These are phyloP conservation scores for Cladosporium sphaerospermum DNA, from an alignment of 2,329 filamentous ascomycete genomes.

Conservation along the genomic window DNA sequence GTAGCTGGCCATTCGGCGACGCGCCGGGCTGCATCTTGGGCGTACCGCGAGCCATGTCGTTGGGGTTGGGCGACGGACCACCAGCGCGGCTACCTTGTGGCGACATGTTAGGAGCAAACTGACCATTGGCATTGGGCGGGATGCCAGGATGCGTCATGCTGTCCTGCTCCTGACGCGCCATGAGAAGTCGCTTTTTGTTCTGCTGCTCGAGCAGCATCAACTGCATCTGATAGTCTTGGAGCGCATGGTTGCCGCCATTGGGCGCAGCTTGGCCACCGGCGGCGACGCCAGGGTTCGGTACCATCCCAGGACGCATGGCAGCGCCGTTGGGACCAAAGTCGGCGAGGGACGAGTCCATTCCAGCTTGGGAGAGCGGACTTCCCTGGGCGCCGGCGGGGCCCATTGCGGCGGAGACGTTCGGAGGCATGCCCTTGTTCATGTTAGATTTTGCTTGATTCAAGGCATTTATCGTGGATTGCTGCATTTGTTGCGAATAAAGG, in stretches of 20 bases:
- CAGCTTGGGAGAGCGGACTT: conserved; percentile 27
- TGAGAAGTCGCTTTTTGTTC: conserved; percentile 79
- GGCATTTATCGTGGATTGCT: conserved; percentile 73
- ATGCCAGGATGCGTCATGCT: conserved; percentile 49
- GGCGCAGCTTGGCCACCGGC: conserved; percentile 29
- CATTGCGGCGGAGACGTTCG: conserved; percentile 53
- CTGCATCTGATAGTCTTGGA: conserved; percentile 87
- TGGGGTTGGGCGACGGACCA: conserved; percentile 64
- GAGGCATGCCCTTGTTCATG: conserved; percentile 65
- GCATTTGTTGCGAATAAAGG: conserved; percentile 78
- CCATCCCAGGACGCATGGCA: conserved; percentile 22
- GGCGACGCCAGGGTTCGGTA: conserved; percentile 24
- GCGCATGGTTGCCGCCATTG: conserved; percentile 65
- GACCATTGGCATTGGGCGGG: conserved; percentile 36
- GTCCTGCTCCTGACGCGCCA: conserved; percentile 76
- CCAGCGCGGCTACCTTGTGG: conserved; percentile 61
- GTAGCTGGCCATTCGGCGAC: conserved; percentile 63
- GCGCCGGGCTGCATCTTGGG: conserved; percentile 66
- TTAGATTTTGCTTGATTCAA: conserved; percentile 47
- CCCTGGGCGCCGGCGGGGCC: conserved; percentile 27
- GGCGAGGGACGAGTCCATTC: conserved; percentile 64
- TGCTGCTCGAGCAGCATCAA: conserved; percentile 81
- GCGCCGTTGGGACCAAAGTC: conserved; percentile 24
- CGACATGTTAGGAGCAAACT: conserved; percentile 53
- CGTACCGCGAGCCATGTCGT: conserved; percentile 71